Evolutionary conservation across 2,329 filamentous ascomycete species (phyloP).

Genomic region (Niveomyces coronatus): DNA sequence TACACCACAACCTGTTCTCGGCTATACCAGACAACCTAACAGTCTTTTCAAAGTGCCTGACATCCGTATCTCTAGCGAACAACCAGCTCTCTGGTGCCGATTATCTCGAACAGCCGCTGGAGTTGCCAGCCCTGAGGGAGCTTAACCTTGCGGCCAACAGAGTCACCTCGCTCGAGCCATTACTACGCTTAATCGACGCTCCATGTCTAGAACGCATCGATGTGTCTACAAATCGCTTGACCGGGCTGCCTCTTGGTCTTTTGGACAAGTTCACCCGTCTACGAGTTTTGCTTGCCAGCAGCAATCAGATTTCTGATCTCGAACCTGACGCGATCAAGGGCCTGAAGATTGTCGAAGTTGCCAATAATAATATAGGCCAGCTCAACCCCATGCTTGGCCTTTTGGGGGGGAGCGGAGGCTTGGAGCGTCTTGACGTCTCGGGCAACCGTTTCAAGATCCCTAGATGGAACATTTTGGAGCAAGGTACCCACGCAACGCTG

Average conservation of each 20-base stretch:
- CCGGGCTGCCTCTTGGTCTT: constrained; percentile 52
- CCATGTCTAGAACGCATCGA: constrained; percentile 69
- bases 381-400: constrained; percentile 74
- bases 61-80: constrained; percentile 61
- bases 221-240: constrained; percentile 72
- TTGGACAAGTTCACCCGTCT: constrained; percentile 60
- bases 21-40: constrained; percentile 60
- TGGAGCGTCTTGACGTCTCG: constrained; percentile 62
- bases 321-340: constrained; percentile 65
- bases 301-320: constrained; percentile 69
- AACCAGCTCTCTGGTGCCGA: constrained; percentile 58
- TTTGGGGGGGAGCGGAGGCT: constrained; percentile 50
- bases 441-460: constrained; percentile 87
- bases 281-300: constrained; percentile 59
- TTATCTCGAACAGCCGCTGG: constrained; percentile 56
- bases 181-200: constrained; percentile 59
- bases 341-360: constrained; percentile 63
- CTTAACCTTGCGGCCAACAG: constrained; percentile 67
- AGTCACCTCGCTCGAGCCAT: constrained; percentile 56
- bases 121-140: constrained; percentile 64
- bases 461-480: constrained; percentile 70
- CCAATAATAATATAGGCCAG: constrained; percentile 75
- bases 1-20: constrained; percentile 70
- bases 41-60: constrained; percentile 61
- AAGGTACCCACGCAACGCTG: constrained; percentile 77